Evolutionary conservation across 2,329 filamentous ascomycete species (phyloP), one percentile per base, ranked within the genome.

Genomic region (Penicillium sclerotigenum): DNA sequence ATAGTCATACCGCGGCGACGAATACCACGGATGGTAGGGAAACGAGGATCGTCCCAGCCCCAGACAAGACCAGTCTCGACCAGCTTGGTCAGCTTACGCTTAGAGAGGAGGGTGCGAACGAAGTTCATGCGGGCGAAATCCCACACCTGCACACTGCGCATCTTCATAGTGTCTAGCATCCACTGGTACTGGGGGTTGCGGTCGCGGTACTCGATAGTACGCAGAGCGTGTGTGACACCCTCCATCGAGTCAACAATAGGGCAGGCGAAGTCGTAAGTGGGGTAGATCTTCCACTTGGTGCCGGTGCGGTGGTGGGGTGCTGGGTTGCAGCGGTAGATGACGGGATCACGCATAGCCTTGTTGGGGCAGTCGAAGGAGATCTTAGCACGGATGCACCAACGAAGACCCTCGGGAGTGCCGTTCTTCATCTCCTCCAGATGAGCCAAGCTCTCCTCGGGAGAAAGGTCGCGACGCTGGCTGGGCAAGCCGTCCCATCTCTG

Each of bases 371-470:
- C 90, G 65, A 89, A 85, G 1, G 90, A 93, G 66, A 97, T 90
- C 81, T 95, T 97, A 56, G 94, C 94, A 58, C 94, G 89, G 64
- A 99, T 95, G 77, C 91, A 97, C 85, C 93, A 92, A 70, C 83
- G 85, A 47, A 86, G 77, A 57, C 94, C 94, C 73, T 92, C 87
- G 47, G 88, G 83, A 3, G 86, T 88, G 42, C 88, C 92, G 54
- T 83, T 82, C 80, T 92, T 96, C 94, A 99, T 99, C 80, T 94
- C 89, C 69, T 92, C 88, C 64, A 97, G 95, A 65, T 88, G 89
- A 51, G 85, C 84, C 66, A 99, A 77, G 68, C 87, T 96, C 75
- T 97, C 90, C 75, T 96, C 91, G 40, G 90, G 79, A 22, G 83
- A 80, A 55, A 87, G 84, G 51, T 96, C 88, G 53, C 94, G 88